Percentiles rank a stretch among this genome's conserved stretches.
Conservation (phyloP, 2,329 filamentous ascomycete species). For the Zymoseptoria crescenta region DNA sequence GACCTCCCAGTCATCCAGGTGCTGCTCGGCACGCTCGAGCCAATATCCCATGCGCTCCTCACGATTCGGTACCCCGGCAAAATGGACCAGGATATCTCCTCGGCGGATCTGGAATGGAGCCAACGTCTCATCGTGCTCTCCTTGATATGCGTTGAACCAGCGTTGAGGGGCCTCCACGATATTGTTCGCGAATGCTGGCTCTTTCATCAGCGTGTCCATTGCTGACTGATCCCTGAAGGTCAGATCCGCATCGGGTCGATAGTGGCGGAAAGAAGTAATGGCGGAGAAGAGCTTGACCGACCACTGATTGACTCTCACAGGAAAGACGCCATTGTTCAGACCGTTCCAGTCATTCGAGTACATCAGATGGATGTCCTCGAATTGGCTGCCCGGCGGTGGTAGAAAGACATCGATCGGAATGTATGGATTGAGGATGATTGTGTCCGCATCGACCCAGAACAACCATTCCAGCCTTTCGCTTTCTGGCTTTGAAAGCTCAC, state of each 20-base stretch:
- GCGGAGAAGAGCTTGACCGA: constrained; percentile 33
- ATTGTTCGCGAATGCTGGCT: constrained; percentile 27
- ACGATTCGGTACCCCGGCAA: constrained; percentile 32
- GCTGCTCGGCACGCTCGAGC: constrained; percentile 31
- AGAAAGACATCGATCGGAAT: constrained; percentile 36
- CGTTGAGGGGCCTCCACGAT: constrained; percentile 34
- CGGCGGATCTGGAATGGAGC: constrained; percentile 31
- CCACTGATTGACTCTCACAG: constrained; percentile 35
- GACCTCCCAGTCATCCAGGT: constrained; percentile 34
- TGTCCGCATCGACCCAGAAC: constrained; percentile 40
- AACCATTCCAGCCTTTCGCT: constrained; percentile 36
- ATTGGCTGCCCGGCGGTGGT: constrained; percentile 28
- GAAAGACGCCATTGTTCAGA: constrained; percentile 39
- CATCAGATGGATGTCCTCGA: constrained; percentile 32
- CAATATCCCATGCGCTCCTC: constrained; percentile 32
- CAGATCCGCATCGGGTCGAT: constrained; percentile 30
- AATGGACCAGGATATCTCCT: constrained; percentile 39
- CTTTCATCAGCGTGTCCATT: constrained; percentile 33
- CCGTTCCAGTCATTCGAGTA: constrained; percentile 36
- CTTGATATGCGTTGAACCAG: constrained; percentile 40
- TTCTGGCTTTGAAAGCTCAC: constrained; percentile 33
- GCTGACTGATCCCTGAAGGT: constrained; percentile 36
- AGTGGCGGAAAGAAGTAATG: constrained; percentile 34
- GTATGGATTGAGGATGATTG: constrained; percentile 37
- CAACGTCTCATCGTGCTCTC: constrained; percentile 32